Percentiles rank a stretch among this genome's conserved stretches.
These are phyloP conservation scores for Candida sanyaensis DNA, from an alignment of 1,139 yeast species.

Conservation along the genomic window DNA sequence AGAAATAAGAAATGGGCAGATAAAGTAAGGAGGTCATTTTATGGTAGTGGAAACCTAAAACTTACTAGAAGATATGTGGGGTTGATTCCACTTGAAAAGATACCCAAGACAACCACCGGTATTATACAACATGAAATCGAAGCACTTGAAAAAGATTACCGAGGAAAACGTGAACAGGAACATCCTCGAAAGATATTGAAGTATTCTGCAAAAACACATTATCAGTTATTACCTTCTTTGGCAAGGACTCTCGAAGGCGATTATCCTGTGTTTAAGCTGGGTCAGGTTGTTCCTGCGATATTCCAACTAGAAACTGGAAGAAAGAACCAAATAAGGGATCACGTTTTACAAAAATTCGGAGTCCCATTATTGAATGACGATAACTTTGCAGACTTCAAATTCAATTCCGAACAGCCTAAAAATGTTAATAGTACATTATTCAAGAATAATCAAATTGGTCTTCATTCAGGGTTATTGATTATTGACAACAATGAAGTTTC, in stretches of 20 bases:
- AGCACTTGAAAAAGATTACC: slow-evolving; percentile 15
- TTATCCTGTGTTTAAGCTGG: slow-evolving; percentile 10
- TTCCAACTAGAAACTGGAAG: slow-evolving; percentile 25
- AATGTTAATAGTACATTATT: slow-evolving; percentile 18
- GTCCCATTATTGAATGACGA: slow-evolving; percentile 26
- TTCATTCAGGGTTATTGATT: slow-evolving; percentile 22
- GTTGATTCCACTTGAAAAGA: slow-evolving; percentile 14
- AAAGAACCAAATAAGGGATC: slow-evolving; percentile 30
- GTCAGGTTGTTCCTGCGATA: slow-evolving; percentile 19
- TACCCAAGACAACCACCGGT: slow-evolving; percentile 12
- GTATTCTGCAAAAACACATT: slow-evolving; percentile 18
- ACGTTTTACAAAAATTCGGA: slow-evolving; percentile 21
- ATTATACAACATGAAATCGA: slow-evolving; percentile 17
- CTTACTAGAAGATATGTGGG: slow-evolving; percentile 24
- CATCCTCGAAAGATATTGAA: background rate
- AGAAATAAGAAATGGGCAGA: slow-evolving; percentile 20
- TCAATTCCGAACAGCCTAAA: slow-evolving; percentile 2
- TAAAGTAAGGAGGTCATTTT: slow-evolving; percentile 14
- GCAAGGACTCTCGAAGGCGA: slow-evolving; percentile 8
- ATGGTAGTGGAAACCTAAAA: slow-evolving; percentile 5
- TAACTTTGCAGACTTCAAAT: slow-evolving; percentile 21
- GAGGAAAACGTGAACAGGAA: slow-evolving; percentile 6
- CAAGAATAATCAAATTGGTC: slow-evolving; percentile 25
- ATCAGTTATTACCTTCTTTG: slow-evolving; percentile 16
- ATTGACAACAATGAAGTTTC: slow-evolving; percentile 9